Percentiles rank a stretch among this genome's conserved stretches.
phyloP scores from a whole-genome alignment of 2,329 filamentous ascomycete genomes.

The Tolypocladium endophyticum region DNA sequence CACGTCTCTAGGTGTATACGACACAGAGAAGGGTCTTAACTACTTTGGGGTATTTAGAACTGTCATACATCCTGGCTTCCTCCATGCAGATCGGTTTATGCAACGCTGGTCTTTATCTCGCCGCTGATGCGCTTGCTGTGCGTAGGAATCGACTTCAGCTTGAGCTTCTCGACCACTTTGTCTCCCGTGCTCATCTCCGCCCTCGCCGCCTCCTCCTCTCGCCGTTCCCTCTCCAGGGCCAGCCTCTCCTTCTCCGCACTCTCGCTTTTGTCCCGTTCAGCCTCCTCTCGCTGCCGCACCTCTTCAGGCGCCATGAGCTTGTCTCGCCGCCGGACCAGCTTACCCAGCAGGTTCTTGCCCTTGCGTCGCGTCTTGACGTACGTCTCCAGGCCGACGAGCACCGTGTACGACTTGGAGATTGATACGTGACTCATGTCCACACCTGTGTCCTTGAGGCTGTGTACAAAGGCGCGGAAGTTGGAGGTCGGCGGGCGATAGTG shows the following conservation, averaged over 20 bases:
- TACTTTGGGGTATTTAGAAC: neutral
- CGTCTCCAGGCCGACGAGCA: constrained; percentile 72
- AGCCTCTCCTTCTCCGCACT: constrained; percentile 42
- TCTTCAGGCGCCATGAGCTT: constrained; percentile 53
- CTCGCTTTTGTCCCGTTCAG: constrained; percentile 48
- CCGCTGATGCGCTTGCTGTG: constrained; percentile 12
- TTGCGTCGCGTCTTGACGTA: constrained; percentile 61
- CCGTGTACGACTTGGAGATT: constrained; percentile 71
- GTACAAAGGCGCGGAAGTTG: constrained; percentile 76
- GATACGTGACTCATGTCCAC: constrained; percentile 72
- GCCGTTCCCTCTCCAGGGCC: constrained; percentile 27
- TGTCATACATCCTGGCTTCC: too few species aligned
- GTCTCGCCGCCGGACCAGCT: constrained; percentile 41
- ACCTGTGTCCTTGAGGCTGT: constrained; percentile 58
- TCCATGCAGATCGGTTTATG: neutral
- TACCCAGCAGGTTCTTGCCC: constrained; percentile 44
- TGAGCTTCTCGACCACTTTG: constrained; percentile 32
- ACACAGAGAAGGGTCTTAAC: neutral
- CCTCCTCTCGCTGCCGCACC: constrained; percentile 44
- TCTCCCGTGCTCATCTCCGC: constrained; percentile 15
- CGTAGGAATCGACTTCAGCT: constrained; percentile 23
- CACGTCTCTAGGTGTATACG: neutral
- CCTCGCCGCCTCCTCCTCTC: constrained; percentile 26
- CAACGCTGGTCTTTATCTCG: neutral
- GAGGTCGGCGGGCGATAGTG: constrained; percentile 78